These are phyloP conservation scores for Kluyveromyces nonfermentans DNA, from an alignment of 805 yeast genomes.

Conservation along the genomic window DNA sequence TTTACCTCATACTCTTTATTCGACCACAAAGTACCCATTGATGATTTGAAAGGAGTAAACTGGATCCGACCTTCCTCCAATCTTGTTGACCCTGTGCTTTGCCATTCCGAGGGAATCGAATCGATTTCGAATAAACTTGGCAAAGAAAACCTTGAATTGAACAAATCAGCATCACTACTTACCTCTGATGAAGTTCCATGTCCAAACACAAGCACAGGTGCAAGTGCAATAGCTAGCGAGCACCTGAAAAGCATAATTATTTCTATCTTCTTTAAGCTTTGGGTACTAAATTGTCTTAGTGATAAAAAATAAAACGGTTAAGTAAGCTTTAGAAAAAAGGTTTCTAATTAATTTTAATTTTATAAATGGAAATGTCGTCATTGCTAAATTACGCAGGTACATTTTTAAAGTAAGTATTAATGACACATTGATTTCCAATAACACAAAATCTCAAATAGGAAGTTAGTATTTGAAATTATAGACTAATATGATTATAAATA, in stretches of 20 bases:
- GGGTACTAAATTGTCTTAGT: neutral
- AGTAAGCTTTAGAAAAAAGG: neutral
- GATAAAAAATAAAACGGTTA: neutral
- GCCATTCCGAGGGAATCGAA: slow-evolving; percentile 30
- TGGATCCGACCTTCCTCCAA: slow-evolving; percentile 46
- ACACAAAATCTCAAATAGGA: neutral
- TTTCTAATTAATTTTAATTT: too few species aligned
- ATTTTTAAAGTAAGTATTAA: too few species aligned
- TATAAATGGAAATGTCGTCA: neutral
- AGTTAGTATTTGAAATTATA: too few species aligned
- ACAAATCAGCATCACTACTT: slow-evolving; percentile 13
- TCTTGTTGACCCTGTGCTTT: slow-evolving; percentile 29
- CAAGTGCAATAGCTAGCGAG: neutral
- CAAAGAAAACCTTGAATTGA: slow-evolving; percentile 28
- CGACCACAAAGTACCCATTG: slow-evolving; percentile 41
- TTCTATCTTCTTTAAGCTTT: neutral
- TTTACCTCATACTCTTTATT: slow-evolving; percentile 23
- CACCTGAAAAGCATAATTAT: neutral
- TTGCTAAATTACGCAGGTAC: neutral
- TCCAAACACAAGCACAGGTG: too few species aligned
- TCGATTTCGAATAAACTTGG: slow-evolving; percentile 32
- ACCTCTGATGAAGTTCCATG: slow-evolving; percentile 6
- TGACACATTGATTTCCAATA: too few species aligned
- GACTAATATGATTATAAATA: too few species aligned
- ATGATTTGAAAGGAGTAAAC: slow-evolving; percentile 35